A percentile compares a stretch with the other conserved stretches of the same genome.
phyloP scores from a whole-genome alignment of 1,284 basidiomycete species.

The Cryptococcus sp. region DNA sequence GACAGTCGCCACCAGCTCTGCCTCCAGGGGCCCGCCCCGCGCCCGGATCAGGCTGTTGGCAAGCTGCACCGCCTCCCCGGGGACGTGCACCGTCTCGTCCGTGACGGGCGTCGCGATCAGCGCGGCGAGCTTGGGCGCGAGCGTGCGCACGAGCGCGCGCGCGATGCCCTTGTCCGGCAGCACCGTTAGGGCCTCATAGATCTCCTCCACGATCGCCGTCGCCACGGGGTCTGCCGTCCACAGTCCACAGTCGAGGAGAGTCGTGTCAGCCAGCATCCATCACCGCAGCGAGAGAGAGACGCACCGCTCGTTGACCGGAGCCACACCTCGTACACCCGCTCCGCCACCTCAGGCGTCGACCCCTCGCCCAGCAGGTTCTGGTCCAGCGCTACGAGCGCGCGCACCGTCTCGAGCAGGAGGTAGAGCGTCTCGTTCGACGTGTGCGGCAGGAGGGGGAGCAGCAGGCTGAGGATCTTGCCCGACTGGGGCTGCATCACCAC shows the following conservation, averaged over 20 bases:
- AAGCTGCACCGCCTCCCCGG: slow-evolving; percentile 74
- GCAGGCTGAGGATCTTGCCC: slow-evolving; percentile 69
- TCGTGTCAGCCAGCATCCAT: slow-evolving; percentile 2
- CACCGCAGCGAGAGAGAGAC: slow-evolving; percentile 2
- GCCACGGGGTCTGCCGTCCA: slow-evolving; percentile 72
- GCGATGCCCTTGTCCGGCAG: slow-evolving; percentile 45
- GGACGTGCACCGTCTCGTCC: slow-evolving; percentile 65
- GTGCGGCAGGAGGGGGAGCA: slow-evolving; percentile 75
- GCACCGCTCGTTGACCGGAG: slow-evolving; percentile 74
- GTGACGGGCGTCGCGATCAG: slow-evolving; percentile 59
- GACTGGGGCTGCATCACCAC: slow-evolving; percentile 62
- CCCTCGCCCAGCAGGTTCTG: slow-evolving; percentile 65
- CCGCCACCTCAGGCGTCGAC: slow-evolving; percentile 62
- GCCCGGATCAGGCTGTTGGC: slow-evolving; percentile 67
- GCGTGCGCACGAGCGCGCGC: slow-evolving; percentile 61
- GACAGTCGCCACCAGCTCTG: slow-evolving; percentile 69
- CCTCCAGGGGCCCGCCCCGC: slow-evolving; percentile 62
- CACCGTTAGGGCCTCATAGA: slow-evolving; percentile 67
- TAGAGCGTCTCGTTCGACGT: slow-evolving; percentile 85
- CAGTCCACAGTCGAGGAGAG: not conserved
- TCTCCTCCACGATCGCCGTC: slow-evolving; percentile 78
- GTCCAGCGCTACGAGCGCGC: slow-evolving; percentile 71
- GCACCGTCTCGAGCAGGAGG: slow-evolving; percentile 82
- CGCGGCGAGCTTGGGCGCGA: slow-evolving; percentile 67
- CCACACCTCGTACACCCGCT: slow-evolving; percentile 73